Evolutionary conservation across 768 basidiomycete genomes (phyloP).

Genomic region (Trametes gibbosa): DNA sequence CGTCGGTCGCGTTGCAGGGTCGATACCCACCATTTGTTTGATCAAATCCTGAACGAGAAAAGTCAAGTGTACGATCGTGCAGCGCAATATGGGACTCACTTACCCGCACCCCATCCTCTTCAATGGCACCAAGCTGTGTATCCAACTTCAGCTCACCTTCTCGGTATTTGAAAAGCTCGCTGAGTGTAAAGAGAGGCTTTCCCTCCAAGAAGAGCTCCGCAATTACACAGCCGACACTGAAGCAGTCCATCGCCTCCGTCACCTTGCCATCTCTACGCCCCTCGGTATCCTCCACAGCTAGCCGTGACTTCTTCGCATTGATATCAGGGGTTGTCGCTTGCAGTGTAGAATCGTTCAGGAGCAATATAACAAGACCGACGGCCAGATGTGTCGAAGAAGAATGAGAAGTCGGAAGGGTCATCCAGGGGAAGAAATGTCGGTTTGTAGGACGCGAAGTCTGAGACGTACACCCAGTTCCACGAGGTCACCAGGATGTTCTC

Average conservation of each 20-base stretch:
- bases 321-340: constrained; percentile 62
- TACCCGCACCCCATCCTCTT: constrained; percentile 81
- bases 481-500: constrained; percentile 96
- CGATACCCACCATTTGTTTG: constrained; percentile 84
- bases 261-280: constrained; percentile 77
- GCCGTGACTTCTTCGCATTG: constrained; percentile 60
- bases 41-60: constrained; percentile 63
- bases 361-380: constrained; percentile 94
- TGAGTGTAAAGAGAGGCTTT: constrained; percentile 86
- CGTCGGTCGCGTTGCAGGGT: constrained; percentile 72
- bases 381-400: constrained; percentile 95
- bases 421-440: constrained; percentile 94
- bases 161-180: constrained; percentile 92
- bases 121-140: constrained; percentile 65
- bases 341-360: constrained; percentile 91
- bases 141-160: constrained; percentile 83
- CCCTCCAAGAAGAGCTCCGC: constrained; percentile 97
- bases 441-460: constrained; percentile 94
- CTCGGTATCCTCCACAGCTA: constrained; percentile 51
- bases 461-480: constrained; percentile 93
- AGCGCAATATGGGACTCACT: constrained; percentile 29
- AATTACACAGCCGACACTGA: constrained; percentile 91
- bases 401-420: constrained; percentile 96
- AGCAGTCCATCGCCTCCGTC: constrained; percentile 97
- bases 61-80: neutral